These are phyloP conservation scores for Cyberlindnera amylophila DNA, from an alignment of 805 yeast genomes.

Conservation along the genomic window DNA sequence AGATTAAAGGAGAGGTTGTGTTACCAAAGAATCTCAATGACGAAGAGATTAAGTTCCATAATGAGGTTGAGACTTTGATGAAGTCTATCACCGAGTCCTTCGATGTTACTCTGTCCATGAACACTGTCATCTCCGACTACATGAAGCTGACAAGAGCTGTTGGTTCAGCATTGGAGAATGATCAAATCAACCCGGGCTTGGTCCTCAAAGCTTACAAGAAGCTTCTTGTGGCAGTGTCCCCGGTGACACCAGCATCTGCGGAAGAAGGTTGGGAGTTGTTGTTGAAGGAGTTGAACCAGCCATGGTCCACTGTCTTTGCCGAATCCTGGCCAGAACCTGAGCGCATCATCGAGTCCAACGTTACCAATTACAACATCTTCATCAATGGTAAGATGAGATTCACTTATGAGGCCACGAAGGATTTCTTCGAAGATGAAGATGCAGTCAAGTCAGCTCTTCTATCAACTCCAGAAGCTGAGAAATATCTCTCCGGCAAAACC, in stretches of 20 bases:
- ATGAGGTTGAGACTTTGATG: constrained; percentile 47
- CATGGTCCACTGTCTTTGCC: constrained; percentile 49
- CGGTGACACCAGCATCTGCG: constrained; percentile 75
- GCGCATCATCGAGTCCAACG: constrained; percentile 34
- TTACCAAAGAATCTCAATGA: constrained; percentile 24
- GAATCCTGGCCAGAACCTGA: constrained; percentile 64
- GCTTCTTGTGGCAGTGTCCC: constrained; percentile 62
- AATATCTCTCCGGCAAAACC: constrained; percentile 37
- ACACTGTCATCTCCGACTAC: constrained; percentile 83
- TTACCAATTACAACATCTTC: constrained; percentile 51
- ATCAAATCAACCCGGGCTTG: constrained; percentile 37
- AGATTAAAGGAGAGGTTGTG: neutral
- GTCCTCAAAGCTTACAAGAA: constrained; percentile 46
- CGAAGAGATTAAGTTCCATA: constrained; percentile 54
- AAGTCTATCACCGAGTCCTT: constrained; percentile 56
- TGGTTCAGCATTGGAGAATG: constrained; percentile 34
- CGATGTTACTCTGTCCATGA: constrained; percentile 56
- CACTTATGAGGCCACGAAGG: constrained; percentile 34
- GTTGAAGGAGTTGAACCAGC: constrained; percentile 27
- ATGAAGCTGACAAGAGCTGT: constrained; percentile 75
- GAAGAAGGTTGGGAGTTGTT: constrained; percentile 75
- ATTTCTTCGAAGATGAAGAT: constrained; percentile 34
- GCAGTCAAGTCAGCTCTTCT: constrained; percentile 35
- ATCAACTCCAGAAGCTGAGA: constrained; percentile 34
- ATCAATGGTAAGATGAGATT: constrained; percentile 70